A percentile compares a stretch with the other conserved stretches of the same genome.
Evolutionary conservation across 108 stramenopile genomes (phyloP).

Genomic region (Cyclotella choctawhatcheeana): DNA sequence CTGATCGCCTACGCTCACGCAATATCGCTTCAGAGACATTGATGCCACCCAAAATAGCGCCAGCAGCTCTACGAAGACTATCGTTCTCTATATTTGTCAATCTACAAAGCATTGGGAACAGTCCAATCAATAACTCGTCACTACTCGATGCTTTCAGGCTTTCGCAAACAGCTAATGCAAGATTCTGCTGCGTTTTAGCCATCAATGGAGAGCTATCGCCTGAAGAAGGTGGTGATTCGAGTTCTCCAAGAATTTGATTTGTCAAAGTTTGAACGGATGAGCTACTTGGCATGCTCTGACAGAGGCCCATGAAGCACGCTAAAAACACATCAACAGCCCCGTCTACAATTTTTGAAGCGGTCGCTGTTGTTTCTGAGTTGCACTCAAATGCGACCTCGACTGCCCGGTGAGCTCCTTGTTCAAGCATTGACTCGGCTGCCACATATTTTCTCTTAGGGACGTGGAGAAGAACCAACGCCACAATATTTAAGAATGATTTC

Average conservation of each 20-base stretch:
- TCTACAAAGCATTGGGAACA: conserved; percentile 68
- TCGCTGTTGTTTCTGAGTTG: conserved; percentile 24
- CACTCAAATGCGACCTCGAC: conserved; percentile 43
- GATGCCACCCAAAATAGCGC: conserved; percentile 50
- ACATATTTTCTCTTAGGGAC: conserved; percentile 33
- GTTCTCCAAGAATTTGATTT: conserved; percentile 50
- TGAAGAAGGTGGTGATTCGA: conserved; percentile 41
- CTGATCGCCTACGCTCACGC: conserved; percentile 54
- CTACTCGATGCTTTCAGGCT: conserved; percentile 39
- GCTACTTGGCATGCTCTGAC: conserved; percentile 55
- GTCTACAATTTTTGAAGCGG: conserved; percentile 37
- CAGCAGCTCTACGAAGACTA: conserved; percentile 62
- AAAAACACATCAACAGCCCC: conserved; percentile 51
- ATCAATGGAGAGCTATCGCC: conserved; percentile 8
- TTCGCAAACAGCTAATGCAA: conserved; percentile 63
- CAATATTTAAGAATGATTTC: conserved; percentile 44
- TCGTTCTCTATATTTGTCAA: conserved; percentile 55
- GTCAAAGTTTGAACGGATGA: conserved; percentile 42
- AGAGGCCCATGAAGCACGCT: conserved; percentile 66
- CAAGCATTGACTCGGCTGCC: conserved; percentile 36
- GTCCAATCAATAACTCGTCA: conserved; percentile 51
- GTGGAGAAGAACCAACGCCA: conserved; percentile 39
- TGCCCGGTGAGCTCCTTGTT: conserved; percentile 44
- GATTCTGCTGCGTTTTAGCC: conserved; percentile 49
- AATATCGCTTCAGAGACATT: conserved; percentile 55